Conservation (phyloP, 2,329 filamentous ascomycete genomes). For the Talaromyces albobiverticillius region DNA sequence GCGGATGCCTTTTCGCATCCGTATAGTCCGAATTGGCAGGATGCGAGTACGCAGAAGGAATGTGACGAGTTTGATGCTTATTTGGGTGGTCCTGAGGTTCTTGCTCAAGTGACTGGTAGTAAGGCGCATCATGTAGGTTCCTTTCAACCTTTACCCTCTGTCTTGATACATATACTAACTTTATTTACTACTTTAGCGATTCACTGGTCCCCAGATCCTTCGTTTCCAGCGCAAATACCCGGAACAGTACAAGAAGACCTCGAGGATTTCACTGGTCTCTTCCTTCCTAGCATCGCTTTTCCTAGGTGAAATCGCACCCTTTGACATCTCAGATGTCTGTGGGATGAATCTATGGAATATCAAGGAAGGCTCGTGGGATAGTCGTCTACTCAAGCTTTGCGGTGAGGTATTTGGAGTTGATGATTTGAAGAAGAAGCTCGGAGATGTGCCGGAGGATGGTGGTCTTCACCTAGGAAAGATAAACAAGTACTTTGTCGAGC, state of each 20-base stretch:
- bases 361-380: constrained; percentile 67
- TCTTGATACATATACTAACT: background rate
- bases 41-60: constrained; percentile 88
- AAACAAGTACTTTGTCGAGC: constrained; percentile 71
- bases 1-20: constrained; percentile 72
- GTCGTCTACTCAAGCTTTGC: constrained; percentile 70
- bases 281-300: constrained; percentile 92
- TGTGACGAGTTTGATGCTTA: constrained; percentile 81
- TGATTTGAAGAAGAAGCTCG: constrained; percentile 74
- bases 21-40: constrained; percentile 96
- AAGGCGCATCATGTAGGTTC: constrained; percentile 85
- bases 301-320: constrained; percentile 77
- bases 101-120: constrained; percentile 83
- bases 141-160: background rate
- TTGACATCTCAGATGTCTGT: constrained; percentile 92
- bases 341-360: constrained; percentile 98
- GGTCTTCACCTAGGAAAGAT: constrained; percentile 74
- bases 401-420: constrained; percentile 63
- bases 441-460: constrained; percentile 74
- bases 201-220: constrained; percentile 96
- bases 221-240: constrained; percentile 78
- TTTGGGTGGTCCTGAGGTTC: constrained; percentile 62
- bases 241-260: constrained; percentile 74
- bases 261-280: constrained; percentile 87
- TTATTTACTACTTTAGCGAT: constrained; percentile 58